Percentiles rank a stretch among this genome's conserved stretches.
phyloP scores from a whole-genome alignment of 2,329 filamentous ascomycete genomes.

The Exophiala lecanii-corni region DNA sequence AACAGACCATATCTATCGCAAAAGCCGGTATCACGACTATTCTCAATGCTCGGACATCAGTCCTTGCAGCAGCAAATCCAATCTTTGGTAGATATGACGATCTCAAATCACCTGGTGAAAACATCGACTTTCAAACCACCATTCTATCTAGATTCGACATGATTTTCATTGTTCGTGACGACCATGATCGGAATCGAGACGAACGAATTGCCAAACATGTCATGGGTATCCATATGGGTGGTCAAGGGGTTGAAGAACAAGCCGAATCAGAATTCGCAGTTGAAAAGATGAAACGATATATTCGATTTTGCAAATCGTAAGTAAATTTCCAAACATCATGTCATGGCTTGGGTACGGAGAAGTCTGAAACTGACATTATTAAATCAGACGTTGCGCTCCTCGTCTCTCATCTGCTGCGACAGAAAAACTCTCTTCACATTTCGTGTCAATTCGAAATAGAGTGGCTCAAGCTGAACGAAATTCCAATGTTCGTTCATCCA shows the following conservation, averaged over 20 bases:
- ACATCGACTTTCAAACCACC: constrained; percentile 98
- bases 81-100: constrained; percentile 98
- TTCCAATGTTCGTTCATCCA: constrained; percentile 83
- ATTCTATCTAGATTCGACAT: constrained; percentile 98
- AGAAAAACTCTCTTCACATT: constrained; percentile 94
- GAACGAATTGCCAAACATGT: constrained; percentile 94
- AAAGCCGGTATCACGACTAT: constrained; percentile 97
- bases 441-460: constrained; percentile 91
- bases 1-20: constrained; percentile 98
- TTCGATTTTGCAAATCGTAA: constrained; percentile 93
- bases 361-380: constrained; percentile 2
- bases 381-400: constrained; percentile 74
- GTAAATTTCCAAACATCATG: constrained; percentile 32
- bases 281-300: constrained; percentile 95
- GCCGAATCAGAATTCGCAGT: constrained; percentile 84
- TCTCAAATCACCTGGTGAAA: constrained; percentile 94
- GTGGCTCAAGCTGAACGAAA: constrained; percentile 88
- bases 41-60: constrained; percentile 89
- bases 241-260: constrained; percentile 74
- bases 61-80: constrained; percentile 91
- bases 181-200: constrained; percentile 83
- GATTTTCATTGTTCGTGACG: constrained; percentile 98
- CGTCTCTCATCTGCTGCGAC: constrained; percentile 84
- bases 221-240: constrained; percentile 95
- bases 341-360: neutral